A percentile compares a stretch with the other conserved stretches of the same genome.
Evolutionary conservation across 1,284 basidiomycete species (phyloP).

Genomic region (Irpex sp.): DNA sequence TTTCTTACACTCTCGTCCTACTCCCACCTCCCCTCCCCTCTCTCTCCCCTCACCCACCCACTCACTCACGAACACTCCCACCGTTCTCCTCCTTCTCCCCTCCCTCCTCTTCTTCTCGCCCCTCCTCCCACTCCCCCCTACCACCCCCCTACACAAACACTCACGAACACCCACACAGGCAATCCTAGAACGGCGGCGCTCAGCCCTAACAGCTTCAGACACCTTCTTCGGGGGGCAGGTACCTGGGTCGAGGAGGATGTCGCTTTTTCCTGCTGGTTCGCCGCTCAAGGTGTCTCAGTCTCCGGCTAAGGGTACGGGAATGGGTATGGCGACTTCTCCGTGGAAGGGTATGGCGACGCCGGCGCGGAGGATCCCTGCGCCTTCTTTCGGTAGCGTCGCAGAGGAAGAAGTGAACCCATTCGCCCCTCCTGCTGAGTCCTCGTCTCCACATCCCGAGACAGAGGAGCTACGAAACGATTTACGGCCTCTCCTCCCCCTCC

Average conservation of each 20-base stretch:
- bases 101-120: too few relatives aligned
- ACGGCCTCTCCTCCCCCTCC: too few relatives aligned
- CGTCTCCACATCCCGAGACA: neutral
- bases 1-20: too few relatives aligned
- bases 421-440: neutral
- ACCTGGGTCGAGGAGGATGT: conserved; percentile 36
- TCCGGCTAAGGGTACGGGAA: too few relatives aligned
- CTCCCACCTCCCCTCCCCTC: too few relatives aligned
- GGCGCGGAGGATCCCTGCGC: neutral
- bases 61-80: too few relatives aligned
- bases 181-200: conserved; percentile 55
- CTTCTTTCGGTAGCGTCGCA: neutral
- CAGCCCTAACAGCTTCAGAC: conserved; percentile 48
- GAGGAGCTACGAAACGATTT: neutral
- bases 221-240: conserved; percentile 49
- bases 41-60: too few relatives aligned
- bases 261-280: conserved; percentile 4
- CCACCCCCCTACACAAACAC: too few relatives aligned
- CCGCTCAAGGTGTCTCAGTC: conserved; percentile 2
- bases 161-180: too few relatives aligned
- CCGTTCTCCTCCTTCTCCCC: too few relatives aligned
- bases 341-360: neutral
- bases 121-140: too few relatives aligned
- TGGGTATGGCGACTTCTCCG: too few relatives aligned
- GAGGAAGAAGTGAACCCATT: neutral